Evolutionary conservation across 2,329 filamentous ascomycete species (phyloP), one percentile per base, ranked within the genome.

Genomic region (Fusarium cicatricum): DNA sequence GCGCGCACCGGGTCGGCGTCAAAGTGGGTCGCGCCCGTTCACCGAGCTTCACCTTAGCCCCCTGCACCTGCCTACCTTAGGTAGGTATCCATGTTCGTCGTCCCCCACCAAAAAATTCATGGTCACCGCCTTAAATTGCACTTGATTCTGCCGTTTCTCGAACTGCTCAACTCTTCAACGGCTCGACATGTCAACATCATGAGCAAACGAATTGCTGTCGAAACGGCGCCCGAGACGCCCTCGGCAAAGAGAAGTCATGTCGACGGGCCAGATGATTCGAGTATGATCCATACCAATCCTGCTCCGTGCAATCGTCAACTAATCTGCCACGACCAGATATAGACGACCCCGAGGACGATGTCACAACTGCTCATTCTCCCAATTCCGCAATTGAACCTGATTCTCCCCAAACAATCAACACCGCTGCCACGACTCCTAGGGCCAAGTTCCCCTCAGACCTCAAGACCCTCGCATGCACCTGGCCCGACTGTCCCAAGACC

Each of bases 401-500:
- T 6, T 72, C 73, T 2, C 70, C 72, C 8, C 56, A 69, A 8
- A 75, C 73, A 11, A 28, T 45, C 4, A 67, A 69, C 8, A 71
- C 70, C 1, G 70, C 68, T 19, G 71, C 68, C 4, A 75, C 75
- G 2, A 75, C 75, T 4, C 81, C 84, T 4, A 75, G 78, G 11
- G 73, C 77, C 53, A 85, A 82, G 53, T 86, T 85, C 58, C 88
- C 88, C 4, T 90, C 87, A 36, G 90, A 85, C 71, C 81, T 86
- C 54, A 96, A 96, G 78, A 92, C 86, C 5, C 88, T 92, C 61
- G 78, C 80, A 49, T 97, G 94, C 75, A 86, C 89, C 1, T 88
- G 86, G 72, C 83, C 88, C 11, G 85, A 82, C 60, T 98, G 94
- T 71, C 77, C 79, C 53, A 96, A 96, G 76, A 87, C 88, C 7